phyloP scores from a whole-genome alignment of 371 early-diverging fungal genomes.

The Vairimorpha necatrix region DNA sequence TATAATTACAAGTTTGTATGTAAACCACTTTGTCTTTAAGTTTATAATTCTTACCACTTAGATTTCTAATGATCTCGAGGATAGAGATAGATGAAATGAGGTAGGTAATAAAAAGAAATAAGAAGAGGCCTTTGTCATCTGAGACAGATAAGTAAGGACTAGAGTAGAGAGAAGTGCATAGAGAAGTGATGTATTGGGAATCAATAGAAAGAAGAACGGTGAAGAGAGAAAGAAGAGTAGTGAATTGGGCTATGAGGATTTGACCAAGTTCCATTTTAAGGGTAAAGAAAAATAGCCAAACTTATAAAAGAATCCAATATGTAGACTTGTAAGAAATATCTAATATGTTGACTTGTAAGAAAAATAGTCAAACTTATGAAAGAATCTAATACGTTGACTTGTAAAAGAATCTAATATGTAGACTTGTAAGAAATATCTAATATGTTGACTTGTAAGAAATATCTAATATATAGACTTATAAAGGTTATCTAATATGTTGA shows the following conservation, averaged over 20 bases:
- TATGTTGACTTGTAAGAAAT: too few species aligned
- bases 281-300: conserved; percentile 8
- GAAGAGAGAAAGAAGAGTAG: not conserved
- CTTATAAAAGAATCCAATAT: not conserved
- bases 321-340: too few species aligned
- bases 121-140: conserved; percentile 37
- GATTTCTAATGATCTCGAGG: conserved; percentile 10
- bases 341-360: too few species aligned
- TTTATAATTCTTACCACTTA: not conserved
- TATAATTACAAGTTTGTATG: conserved; percentile 25
- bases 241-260: conserved; percentile 7
- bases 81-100: conserved; percentile 3
- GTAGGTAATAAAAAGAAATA: conserved; percentile 17
- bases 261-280: conserved; percentile 23
- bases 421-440: too few species aligned
- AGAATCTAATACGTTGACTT: too few species aligned
- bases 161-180: not conserved
- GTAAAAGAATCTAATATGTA: too few species aligned
- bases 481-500: too few species aligned
- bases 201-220: not conserved
- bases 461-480: too few species aligned
- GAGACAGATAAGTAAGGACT: not conserved
- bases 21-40: conserved; percentile 22
- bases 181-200: not conserved
- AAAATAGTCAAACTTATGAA: too few species aligned